Evolutionary conservation across 345 rosid species (phyloP), one percentile per base, ranked within the genome.

Genomic region (Trapa incisa): DNA sequence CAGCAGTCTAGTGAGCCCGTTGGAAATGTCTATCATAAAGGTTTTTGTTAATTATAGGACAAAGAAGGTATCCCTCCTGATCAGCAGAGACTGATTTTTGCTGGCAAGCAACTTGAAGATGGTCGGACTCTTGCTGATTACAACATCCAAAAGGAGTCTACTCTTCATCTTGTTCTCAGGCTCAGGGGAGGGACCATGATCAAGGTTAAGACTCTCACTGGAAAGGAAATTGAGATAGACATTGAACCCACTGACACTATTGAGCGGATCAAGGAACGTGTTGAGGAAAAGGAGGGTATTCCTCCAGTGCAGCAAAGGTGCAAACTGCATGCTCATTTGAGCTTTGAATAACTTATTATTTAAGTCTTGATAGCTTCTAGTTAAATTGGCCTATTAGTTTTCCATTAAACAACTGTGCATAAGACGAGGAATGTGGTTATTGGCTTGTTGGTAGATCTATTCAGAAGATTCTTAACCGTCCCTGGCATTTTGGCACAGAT

Each of bases 281-380:
- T 93, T 12, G 97, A 93, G 79, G 98, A 93, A 84, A 90, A 93
- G 77, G 96, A 93, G 80, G 98, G 98, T 70, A 93, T 93, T 70
- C 98, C 99, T 69, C 99, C 95, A 3, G 96, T 94, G 52, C 99
- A 93, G 76, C 99, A 93, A 74, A 87, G 99, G 97, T 86, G 45
- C 60, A 29, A 37, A 35, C 29, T 22, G 29, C 29, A 41, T 53
- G 11, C 33, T 41, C n/a, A 56, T 53, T 13, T 16, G 54, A 4
- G 29, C 37, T 37, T 50, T 22, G 22, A 8, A 35, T 37, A 37
- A 67, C 39, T n/a, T 43, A 39, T 57, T 63, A 16, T 60, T 0
- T 14, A 38, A 3, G 4, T 35, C 0, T 35, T 6, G 1, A 15
- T 3, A 11, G 53, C 16, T 41, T 8, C 7, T 8, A 17, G 1